A percentile compares a stretch with the other conserved stretches of the same genome.
Conservation (phyloP, 192 early-diverging fungal genomes). For the Podochytrium sp. region DNA sequence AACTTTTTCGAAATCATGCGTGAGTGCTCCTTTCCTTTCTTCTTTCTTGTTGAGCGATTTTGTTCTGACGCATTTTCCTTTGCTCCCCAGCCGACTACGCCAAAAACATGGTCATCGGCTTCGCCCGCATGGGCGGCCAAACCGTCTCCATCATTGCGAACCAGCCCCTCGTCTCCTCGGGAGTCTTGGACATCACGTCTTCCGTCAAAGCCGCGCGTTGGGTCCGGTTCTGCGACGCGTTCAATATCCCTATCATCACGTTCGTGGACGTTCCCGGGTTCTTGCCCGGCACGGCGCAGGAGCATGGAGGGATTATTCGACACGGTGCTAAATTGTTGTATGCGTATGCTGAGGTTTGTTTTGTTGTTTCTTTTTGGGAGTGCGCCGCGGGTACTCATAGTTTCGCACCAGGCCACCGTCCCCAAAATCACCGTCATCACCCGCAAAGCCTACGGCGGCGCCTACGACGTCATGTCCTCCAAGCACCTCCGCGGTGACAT, state of each 20-base stretch:
- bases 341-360: constrained; percentile 80
- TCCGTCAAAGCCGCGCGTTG: constrained; percentile 95
- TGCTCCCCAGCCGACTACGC: constrained; percentile 92
- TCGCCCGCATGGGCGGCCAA: constrained; percentile 82
- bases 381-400: too few species aligned
- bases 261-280: constrained; percentile 98
- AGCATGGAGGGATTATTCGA: constrained; percentile 94
- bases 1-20: constrained; percentile 91
- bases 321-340: constrained; percentile 96
- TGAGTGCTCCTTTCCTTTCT: too few species aligned
- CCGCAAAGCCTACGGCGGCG: constrained; percentile 96
- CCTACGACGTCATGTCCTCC: constrained; percentile 95
- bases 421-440: constrained; percentile 96
- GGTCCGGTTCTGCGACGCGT: constrained; percentile 96
- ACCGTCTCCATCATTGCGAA: constrained; percentile 92
- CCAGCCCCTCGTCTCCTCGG: constrained; percentile 94
- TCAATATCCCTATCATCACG: constrained; percentile 91
- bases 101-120: constrained; percentile 90
- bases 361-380: constrained; percentile 11
- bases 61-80: too few species aligned
- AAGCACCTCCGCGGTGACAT: constrained; percentile 94
- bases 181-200: constrained; percentile 93
- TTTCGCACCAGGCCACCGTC: constrained; percentile 71
- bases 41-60: too few species aligned
- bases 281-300: constrained; percentile 90